Conservation (phyloP, 2,329 filamentous ascomycete genomes). For the Ceratocystis destructans region DNA sequence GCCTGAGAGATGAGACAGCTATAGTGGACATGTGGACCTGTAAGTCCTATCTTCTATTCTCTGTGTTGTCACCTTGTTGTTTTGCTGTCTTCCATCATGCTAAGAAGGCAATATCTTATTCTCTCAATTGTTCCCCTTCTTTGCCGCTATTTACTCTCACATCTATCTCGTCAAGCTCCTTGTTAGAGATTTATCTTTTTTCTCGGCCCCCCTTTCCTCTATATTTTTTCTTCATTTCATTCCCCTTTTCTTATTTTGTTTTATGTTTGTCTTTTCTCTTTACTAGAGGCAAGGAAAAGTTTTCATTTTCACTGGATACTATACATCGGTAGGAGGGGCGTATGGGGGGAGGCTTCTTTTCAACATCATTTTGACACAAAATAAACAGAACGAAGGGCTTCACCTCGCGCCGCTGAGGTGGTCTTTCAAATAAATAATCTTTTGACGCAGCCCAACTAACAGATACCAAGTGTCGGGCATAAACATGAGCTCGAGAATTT, state of each 20-base stretch:
- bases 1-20: neutral
- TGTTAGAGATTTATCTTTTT: neutral
- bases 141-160: conserved; percentile 4
- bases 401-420: neutral
- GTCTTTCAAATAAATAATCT: conserved; percentile 3
- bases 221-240: conserved; percentile 1
- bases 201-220: neutral
- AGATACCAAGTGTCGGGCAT: neutral
- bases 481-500: neutral
- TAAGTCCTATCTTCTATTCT: neutral
- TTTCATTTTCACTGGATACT: conserved; percentile 3
- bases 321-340: conserved; percentile 5
- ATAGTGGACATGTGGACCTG: neutral
- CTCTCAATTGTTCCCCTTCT: neutral
- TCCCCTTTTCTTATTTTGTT: neutral
- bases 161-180: neutral
- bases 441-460: neutral
- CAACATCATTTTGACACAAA: conserved; percentile 8
- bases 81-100: neutral
- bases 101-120: neutral
- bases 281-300: conserved; percentile 5
- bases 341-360: conserved; percentile 8
- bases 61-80: neutral
- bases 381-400: conserved; percentile 5
- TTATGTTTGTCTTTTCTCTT: neutral